These are phyloP conservation scores for Cucumis cinereus DNA, from an alignment of 306 rosid species.

Conservation along the genomic window DNA sequence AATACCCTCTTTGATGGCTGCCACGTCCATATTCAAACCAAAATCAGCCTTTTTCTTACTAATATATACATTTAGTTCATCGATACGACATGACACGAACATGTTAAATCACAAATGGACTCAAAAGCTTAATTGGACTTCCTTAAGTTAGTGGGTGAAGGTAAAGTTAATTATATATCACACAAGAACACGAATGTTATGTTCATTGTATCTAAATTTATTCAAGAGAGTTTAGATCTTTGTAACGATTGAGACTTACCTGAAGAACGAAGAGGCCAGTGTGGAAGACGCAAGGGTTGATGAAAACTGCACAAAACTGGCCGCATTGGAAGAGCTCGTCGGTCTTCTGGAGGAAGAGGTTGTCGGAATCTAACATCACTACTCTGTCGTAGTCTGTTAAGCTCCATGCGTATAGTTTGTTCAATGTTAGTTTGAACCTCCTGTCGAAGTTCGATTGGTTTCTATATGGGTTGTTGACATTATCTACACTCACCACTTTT, in stretches of 20 bases:
- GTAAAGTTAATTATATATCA: no score
- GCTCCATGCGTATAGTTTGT: slow-evolving; percentile 86
- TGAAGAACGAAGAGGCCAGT: slow-evolving; percentile 85
- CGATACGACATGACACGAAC: no score
- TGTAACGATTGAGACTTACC: slow-evolving; percentile 11
- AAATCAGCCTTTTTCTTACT: no score
- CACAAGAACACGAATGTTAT: no score
- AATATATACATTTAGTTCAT: no score
- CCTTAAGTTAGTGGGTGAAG: no score
- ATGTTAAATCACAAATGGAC: no score
- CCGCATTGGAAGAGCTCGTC: slow-evolving; percentile 86
- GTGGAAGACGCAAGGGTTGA: slow-evolving; percentile 83
- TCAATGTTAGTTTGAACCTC: slow-evolving; percentile 64
- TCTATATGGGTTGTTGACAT: slow-evolving; percentile 66
- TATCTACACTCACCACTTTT: slow-evolving; percentile 70
- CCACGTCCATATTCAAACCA: background rate
- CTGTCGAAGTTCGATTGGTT: slow-evolving; percentile 49
- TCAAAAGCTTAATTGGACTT: no score
- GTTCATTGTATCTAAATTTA: no score
- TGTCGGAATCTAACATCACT: slow-evolving; percentile 83
- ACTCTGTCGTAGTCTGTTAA: slow-evolving; percentile 73
- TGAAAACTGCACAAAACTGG: slow-evolving; percentile 76
- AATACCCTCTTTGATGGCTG: slow-evolving; percentile 81
- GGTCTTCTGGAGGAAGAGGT: slow-evolving; percentile 61
- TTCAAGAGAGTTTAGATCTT: background rate